Percentiles rank a stretch among this genome's conserved stretches.
These are phyloP conservation scores for Aspergillus pseudoviridinutans DNA, from an alignment of 2,329 filamentous ascomycete genomes.

Conservation along the genomic window DNA sequence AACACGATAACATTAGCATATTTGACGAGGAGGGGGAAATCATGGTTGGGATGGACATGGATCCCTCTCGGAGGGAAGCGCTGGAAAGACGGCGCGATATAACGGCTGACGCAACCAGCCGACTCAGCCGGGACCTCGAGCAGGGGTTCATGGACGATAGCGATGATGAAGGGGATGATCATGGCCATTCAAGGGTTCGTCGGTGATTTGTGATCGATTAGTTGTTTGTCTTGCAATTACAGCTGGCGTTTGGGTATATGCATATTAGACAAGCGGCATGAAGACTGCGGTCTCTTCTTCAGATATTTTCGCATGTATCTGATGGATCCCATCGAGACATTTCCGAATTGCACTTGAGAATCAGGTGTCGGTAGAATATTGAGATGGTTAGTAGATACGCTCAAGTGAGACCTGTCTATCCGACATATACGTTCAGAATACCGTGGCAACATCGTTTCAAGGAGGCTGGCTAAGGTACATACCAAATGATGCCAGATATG, in stretches of 20 bases:
- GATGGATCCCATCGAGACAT: neutral
- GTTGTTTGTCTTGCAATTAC: neutral
- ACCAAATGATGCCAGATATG: neutral
- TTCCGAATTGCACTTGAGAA: neutral
- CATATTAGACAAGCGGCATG: neutral
- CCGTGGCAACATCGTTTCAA: neutral
- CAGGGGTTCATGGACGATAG: constrained; percentile 71
- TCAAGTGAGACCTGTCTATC: no score
- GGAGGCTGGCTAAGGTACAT: neutral
- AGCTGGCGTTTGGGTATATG: constrained; percentile 4
- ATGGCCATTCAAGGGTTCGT: constrained; percentile 25
- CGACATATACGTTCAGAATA: neutral
- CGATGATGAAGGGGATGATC: constrained; percentile 51
- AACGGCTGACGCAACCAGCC: constrained; percentile 41
- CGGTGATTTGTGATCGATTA: constrained; percentile 9
- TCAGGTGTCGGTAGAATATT: neutral
- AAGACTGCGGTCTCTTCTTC: neutral
- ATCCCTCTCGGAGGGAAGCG: constrained; percentile 43
- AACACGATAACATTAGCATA: constrained; percentile 54
- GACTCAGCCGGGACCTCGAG: constrained; percentile 76
- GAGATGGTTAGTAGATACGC: no score
- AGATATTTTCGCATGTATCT: neutral
- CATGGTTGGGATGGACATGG: constrained; percentile 52
- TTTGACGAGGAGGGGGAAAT: constrained; percentile 64
- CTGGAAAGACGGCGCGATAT: constrained; percentile 42